Evolutionary conservation across 257 asterid genomes (phyloP).

Genomic region (Lycium ferocissimum): DNA sequence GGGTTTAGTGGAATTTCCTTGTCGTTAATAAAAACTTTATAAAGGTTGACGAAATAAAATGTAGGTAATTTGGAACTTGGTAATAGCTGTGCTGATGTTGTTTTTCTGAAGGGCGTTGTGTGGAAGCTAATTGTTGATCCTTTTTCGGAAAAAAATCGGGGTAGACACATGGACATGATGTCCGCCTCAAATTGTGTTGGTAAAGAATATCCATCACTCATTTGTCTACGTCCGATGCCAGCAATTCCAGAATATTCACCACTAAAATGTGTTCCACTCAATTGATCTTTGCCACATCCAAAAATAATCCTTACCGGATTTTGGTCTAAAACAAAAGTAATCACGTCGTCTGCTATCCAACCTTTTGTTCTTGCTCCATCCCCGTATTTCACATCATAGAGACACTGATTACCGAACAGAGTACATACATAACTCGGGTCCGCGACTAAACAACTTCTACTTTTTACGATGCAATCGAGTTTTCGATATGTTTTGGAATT

Average conservation of each 20-base stretch:
- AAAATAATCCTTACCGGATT: not conserved
- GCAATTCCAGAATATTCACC: not conserved
- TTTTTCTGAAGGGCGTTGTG: not conserved
- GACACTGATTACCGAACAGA: not conserved
- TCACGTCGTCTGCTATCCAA: not conserved
- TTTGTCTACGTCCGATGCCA: not conserved
- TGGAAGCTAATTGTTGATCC: not conserved
- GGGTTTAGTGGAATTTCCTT: not conserved
- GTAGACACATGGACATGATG: constrained; percentile 7
- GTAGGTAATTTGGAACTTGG: not conserved
- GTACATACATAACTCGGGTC: not conserved
- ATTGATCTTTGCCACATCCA: constrained; percentile 18
- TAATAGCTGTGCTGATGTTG: not conserved
- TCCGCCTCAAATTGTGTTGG: not conserved
- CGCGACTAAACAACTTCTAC: not conserved
- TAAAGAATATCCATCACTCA: not conserved
- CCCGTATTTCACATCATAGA: not conserved
- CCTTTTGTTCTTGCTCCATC: not conserved
- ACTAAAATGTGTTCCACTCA: not conserved
- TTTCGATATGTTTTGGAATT: not conserved
- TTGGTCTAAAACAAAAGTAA: not conserved
- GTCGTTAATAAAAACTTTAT: not conserved
- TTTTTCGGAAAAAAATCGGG: not conserved
- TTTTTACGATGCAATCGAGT: not conserved
- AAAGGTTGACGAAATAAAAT: constrained; percentile 11